phyloP scores from a whole-genome alignment of 208 protist genomes.

The Naegleria fowleri region DNA sequence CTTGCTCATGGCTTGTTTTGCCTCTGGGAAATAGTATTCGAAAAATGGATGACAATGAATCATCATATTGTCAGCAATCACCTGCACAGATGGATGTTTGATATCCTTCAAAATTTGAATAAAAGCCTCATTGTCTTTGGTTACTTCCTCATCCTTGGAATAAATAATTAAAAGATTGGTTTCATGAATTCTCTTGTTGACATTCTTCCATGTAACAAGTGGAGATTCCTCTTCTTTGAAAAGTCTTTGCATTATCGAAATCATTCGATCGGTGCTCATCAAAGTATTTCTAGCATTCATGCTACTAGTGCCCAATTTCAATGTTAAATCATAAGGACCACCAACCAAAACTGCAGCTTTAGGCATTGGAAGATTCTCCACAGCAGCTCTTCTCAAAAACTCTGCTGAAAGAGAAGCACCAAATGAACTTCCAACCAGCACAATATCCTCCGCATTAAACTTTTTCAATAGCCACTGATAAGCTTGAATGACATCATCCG shows the following conservation, averaged over 20 bases:
- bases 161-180: not conserved
- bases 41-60: not conserved
- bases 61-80: not conserved
- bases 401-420: not conserved
- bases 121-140: not conserved
- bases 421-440: not conserved
- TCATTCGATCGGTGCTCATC: not conserved
- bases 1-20: not conserved
- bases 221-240: not conserved
- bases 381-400: not conserved
- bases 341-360: not conserved
- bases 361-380: not conserved
- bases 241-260: not conserved
- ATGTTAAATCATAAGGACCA: not conserved
- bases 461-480: not conserved
- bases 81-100: not conserved
- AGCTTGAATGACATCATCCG: not conserved
- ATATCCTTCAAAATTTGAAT: not conserved
- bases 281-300: not conserved
- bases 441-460: not conserved
- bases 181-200: not conserved
- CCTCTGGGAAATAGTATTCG: not conserved
- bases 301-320: not conserved
- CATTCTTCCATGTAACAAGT: not conserved
- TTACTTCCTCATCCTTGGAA: not conserved